Evolutionary conservation across 2,329 filamentous ascomycete genomes (phyloP).

Genomic region (Venturia aucupariae): DNA sequence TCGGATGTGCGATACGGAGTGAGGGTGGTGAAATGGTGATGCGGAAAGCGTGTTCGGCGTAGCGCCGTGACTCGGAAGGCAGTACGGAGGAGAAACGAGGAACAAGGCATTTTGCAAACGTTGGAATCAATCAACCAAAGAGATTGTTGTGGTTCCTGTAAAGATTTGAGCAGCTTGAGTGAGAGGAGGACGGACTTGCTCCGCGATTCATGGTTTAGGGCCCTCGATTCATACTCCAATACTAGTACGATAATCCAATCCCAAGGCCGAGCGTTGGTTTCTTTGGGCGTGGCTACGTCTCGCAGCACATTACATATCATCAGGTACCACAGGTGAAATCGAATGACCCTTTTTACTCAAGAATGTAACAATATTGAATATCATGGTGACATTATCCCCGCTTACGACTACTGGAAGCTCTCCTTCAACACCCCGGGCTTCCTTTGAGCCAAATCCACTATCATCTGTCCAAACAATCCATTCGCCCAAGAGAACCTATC

Average conservation of each 20-base stretch:
- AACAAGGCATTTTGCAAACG: background rate
- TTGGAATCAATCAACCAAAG: too few relatives aligned
- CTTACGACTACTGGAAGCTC: conserved; percentile 31
- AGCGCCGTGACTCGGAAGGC: background rate
- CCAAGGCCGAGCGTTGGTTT: background rate
- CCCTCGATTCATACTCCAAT: too few relatives aligned
- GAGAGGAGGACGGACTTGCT: background rate
- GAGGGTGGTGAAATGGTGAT: background rate
- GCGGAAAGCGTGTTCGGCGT: background rate
- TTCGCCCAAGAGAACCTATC: conserved; percentile 42
- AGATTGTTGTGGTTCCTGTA: too few relatives aligned
- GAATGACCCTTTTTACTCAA: too few relatives aligned
- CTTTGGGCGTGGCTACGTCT: too few relatives aligned
- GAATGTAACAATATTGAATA: background rate
- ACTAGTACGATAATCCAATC: too few relatives aligned
- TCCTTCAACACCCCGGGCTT: conserved; percentile 34
- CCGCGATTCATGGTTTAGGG: background rate
- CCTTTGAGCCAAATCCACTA: conserved; percentile 35
- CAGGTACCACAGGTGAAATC: too few relatives aligned
- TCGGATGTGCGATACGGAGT: background rate
- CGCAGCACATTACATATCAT: too few relatives aligned
- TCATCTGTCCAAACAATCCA: conserved; percentile 42
- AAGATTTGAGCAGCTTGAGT: background rate
- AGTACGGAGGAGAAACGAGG: background rate
- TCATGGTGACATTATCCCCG: background rate